These are phyloP conservation scores for Elongisporangium anandrum DNA, from an alignment of 352 stramenopile genomes.

Conservation along the genomic window DNA sequence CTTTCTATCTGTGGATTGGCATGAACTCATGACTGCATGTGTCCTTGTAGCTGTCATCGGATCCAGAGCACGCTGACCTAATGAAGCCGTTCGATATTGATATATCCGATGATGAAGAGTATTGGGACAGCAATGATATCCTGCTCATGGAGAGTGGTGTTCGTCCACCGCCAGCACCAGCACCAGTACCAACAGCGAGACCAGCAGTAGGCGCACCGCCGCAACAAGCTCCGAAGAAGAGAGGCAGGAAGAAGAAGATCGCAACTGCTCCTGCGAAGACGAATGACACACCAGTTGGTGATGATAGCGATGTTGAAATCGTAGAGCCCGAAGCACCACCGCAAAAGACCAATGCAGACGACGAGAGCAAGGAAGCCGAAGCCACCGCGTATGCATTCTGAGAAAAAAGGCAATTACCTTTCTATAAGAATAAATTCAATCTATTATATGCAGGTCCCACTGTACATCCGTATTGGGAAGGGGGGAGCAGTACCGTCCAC, in stretches of 20 bases:
- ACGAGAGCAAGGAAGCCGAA: neutral
- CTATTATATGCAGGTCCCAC: neutral
- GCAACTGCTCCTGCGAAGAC: neutral
- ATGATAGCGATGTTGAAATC: neutral
- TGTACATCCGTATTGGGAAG: too few relatives aligned
- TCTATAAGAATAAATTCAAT: neutral
- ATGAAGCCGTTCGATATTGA: conserved; percentile 27
- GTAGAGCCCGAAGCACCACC: neutral
- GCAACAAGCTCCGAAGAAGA: neutral
- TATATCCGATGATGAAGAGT: conserved; percentile 9
- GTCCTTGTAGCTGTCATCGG: conserved; percentile 25
- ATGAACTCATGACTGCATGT: conserved; percentile 5
- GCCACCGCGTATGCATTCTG: neutral
- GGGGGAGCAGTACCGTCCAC: neutral
- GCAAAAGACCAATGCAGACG: neutral
- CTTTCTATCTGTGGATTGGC: too few relatives aligned
- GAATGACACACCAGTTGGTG: neutral
- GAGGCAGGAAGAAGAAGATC: neutral
- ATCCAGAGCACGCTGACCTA: conserved; percentile 26
- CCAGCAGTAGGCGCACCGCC: neutral
- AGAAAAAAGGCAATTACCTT: neutral
- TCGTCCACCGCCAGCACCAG: neutral
- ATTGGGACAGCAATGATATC: conserved; percentile 16
- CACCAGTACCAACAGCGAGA: neutral
- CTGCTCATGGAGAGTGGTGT: conserved; percentile 23